Conservation (phyloP, 257 asterid species). For the Ilex asprella region DNA sequence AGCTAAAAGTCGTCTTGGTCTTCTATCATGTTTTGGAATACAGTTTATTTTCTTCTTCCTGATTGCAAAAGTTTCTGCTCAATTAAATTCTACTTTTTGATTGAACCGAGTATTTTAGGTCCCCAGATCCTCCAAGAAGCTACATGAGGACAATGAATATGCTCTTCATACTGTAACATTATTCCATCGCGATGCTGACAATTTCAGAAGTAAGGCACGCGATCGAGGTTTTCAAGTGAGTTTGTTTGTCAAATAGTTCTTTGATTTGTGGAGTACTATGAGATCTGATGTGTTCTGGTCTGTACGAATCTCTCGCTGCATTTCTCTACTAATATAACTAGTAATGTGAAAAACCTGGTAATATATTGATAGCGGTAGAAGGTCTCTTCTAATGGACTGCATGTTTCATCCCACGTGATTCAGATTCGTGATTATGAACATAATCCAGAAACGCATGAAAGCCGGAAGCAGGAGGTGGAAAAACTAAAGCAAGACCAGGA, state of each 20-base stretch:
- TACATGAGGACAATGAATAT: constrained; percentile 81
- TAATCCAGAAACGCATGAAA: constrained; percentile 59
- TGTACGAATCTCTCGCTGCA: constrained; percentile 1
- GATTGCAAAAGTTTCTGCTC: constrained; percentile 4
- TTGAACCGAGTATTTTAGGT: constrained; percentile 46
- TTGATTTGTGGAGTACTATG: background rate
- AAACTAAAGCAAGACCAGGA: constrained; percentile 73
- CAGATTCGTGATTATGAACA: constrained; percentile 79
- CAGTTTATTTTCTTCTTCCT: constrained; percentile 1
- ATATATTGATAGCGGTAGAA: background rate
- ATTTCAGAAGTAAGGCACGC: constrained; percentile 70
- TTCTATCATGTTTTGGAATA: background rate
- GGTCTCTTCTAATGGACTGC: constrained; percentile 15
- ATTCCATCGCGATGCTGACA: constrained; percentile 89
- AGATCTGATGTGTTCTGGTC: background rate
- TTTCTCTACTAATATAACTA: background rate
- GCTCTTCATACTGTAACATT: constrained; percentile 71
- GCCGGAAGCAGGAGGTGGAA: constrained; percentile 65
- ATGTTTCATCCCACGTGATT: constrained; percentile 17
- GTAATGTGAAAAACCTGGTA: background rate
- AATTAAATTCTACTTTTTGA: constrained; percentile 18
- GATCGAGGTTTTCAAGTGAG: constrained; percentile 78
- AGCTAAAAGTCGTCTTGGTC: constrained; percentile 5
- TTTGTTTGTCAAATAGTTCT: background rate
- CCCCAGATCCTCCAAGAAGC: constrained; percentile 92